A percentile compares a stretch with the other conserved stretches of the same genome.
phyloP scores from a whole-genome alignment of 345 rosid genomes.

The Boechera divaricarpa region DNA sequence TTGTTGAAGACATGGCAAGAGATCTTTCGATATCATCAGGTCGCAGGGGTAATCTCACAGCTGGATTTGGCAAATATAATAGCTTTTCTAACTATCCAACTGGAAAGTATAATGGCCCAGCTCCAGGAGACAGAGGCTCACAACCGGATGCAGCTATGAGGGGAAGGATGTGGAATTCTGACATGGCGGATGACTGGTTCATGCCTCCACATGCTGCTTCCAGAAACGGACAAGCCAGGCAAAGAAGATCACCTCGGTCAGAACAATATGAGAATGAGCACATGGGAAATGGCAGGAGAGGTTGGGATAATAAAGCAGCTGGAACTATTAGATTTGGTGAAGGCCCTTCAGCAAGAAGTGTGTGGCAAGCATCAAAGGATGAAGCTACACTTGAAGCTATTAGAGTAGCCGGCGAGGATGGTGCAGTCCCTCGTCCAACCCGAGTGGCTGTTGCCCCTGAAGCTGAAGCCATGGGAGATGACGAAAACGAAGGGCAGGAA shows the following conservation, averaged over 20 bases:
- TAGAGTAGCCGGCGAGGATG: slow-evolving; percentile 97
- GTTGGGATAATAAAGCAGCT: slow-evolving; percentile 79
- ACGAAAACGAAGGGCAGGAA: slow-evolving; percentile 70
- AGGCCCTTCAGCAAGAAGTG: slow-evolving; percentile 99
- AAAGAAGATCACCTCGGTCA: slow-evolving; percentile 78
- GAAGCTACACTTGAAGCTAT: slow-evolving; percentile 99
- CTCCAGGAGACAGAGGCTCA: slow-evolving; percentile 75
- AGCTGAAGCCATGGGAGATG: slow-evolving; percentile 88
- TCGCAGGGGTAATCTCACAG: slow-evolving; percentile 66
- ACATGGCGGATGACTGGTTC: slow-evolving; percentile 76
- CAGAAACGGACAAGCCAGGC: slow-evolving; percentile 69
- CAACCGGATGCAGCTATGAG: slow-evolving; percentile 77
- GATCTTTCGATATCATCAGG: slow-evolving; percentile 89
- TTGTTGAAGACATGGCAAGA: slow-evolving; percentile 91
- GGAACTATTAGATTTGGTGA: slow-evolving; percentile 86
- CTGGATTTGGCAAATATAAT: slow-evolving; percentile 78
- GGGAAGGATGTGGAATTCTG: slow-evolving; percentile 75
- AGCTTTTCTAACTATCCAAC: slow-evolving; percentile 69
- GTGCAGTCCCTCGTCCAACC: slow-evolving; percentile 59
- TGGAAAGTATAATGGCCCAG: slow-evolving; percentile 69
- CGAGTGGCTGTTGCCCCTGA: slow-evolving; percentile 73
- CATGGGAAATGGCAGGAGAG: slow-evolving; percentile 74
- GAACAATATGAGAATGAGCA: slow-evolving; percentile 76
- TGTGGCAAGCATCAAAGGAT: slow-evolving; percentile 99
- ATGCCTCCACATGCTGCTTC: slow-evolving; percentile 68